Base-by-base conservation (phyloP, 2,329 filamentous ascomycete species). In the Xylariaceae sp. region DNA sequence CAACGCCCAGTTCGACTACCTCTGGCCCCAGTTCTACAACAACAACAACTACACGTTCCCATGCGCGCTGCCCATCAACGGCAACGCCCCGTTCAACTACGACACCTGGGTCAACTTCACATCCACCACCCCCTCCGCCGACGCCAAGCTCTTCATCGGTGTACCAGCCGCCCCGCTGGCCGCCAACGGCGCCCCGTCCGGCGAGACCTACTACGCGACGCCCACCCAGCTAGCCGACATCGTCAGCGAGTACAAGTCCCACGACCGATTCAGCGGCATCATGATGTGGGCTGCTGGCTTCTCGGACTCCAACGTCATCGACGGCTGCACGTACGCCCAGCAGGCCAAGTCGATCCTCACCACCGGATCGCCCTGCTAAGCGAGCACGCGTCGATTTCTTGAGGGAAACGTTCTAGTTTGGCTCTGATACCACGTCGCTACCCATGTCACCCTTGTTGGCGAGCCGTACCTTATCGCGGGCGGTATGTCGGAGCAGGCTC, bases 1-100 rank as follows among this genome's bases (percentile, higher is more conserved):
- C 26, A 67, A 69, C 22, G n/a, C 70, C 61, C 54, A 63, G 37
- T 76, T 76, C 54, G 74, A 77, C 56, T 67, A 68, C 45, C 61
- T 78, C 7, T 76, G 70, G 58, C 65, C 76, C 16, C 75, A 78
- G 60, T 77, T 76, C 64, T 77, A 77, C 67, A 77, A 77, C 65
- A 78, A 77, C 61, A 64, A 64, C 52, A 64, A 64, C 47, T 63
- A 63, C 58, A 63, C 63, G 0, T 53, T 54, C 26, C 65, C 68
- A 0, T 63, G 59, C 26, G 76, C 74, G 57, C 68, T 70, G 19
- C 71, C 70, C 16, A 48, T 63, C 32, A 67, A 66, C 46, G 58
- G 49, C 12, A 65, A 62, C 41, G 63, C 59, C 9, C 63, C 63
- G 40, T 71, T 71, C 64, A 74, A 74, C 68, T 74, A 70, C 36